Conservation (phyloP, 192 early-diverging fungal genomes). For the Backusella sp. region DNA sequence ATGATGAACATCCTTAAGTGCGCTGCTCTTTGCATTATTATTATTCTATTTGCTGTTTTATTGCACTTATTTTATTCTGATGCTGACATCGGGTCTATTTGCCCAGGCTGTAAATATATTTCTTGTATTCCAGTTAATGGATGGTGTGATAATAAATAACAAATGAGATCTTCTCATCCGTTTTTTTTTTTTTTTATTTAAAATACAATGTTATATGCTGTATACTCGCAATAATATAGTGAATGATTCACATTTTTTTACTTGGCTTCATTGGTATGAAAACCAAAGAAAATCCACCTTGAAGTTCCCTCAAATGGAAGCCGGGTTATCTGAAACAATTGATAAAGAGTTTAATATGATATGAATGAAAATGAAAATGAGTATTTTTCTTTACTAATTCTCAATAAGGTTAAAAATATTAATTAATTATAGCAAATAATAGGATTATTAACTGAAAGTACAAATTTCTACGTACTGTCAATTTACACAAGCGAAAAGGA, state of each 20-base stretch:
- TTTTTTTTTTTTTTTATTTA: no score
- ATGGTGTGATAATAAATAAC: slow-evolving; percentile 47
- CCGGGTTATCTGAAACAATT: background rate
- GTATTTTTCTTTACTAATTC: background rate
- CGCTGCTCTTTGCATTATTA: slow-evolving; percentile 37
- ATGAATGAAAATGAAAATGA: background rate
- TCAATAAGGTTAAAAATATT: background rate
- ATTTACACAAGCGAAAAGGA: background rate
- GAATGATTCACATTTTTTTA: no score
- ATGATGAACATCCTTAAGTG: slow-evolving; percentile 35
- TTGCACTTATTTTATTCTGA: slow-evolving; percentile 51
- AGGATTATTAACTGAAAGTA: background rate
- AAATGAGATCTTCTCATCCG: background rate
- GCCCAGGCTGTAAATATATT: slow-evolving; percentile 61
- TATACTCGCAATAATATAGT: no score
- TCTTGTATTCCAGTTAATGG: slow-evolving; percentile 46
- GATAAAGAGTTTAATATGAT: background rate
- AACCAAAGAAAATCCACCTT: no score
- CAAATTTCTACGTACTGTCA: background rate
- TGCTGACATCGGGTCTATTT: slow-evolving; percentile 32
- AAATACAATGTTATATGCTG: no score
- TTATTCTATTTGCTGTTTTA: slow-evolving; percentile 43
- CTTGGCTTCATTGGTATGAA: no score
- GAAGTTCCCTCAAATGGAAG: no score
- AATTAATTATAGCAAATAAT: background rate